These are phyloP conservation scores for Cladophialophora psammophila DNA, from an alignment of 2,329 filamentous ascomycete genomes.

Conservation along the genomic window DNA sequence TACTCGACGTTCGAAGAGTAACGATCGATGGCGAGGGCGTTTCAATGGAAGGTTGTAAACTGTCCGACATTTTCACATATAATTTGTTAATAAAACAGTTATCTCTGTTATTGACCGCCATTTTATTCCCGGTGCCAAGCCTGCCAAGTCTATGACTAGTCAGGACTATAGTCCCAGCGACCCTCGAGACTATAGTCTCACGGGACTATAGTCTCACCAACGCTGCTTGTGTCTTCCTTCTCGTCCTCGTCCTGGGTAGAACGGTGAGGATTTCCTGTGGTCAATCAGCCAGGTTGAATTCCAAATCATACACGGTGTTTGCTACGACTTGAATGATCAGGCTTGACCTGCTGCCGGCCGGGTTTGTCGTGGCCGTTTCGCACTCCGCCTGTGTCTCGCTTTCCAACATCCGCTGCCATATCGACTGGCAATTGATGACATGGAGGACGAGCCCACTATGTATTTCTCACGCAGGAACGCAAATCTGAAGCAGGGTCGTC, in stretches of 20 bases:
- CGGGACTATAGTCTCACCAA: too few relatives aligned
- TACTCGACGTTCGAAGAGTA: too few relatives aligned
- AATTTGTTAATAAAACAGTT: too few relatives aligned
- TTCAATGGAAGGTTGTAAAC: too few relatives aligned
- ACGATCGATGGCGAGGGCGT: too few relatives aligned
- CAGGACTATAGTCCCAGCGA: too few relatives aligned
- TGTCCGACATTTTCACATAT: too few relatives aligned
- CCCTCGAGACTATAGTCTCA: too few relatives aligned
- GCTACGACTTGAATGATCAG: conserved; percentile 9
- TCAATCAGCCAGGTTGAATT: conserved; percentile 11
- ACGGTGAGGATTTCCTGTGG: conserved; percentile 6
- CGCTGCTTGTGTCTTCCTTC: conserved; percentile 14
- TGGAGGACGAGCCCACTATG: conserved; percentile 1
- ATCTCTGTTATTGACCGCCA: too few relatives aligned
- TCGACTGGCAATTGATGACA: conserved; percentile 12
- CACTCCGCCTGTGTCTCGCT: conserved; percentile 8
- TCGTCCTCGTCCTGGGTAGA: conserved; percentile 9
- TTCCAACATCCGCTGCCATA: conserved; percentile 12
- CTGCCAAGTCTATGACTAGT: too few relatives aligned
- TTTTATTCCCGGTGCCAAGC: too few relatives aligned
- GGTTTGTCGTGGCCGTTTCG: conserved; percentile 12
- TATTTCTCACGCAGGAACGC: background rate
- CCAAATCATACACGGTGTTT: background rate
- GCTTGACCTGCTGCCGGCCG: conserved; percentile 4
- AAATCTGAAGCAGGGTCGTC: too few relatives aligned